Base-by-base conservation (phyloP, 768 basidiomycete species). In the Mycena albidolilacea region DNA sequence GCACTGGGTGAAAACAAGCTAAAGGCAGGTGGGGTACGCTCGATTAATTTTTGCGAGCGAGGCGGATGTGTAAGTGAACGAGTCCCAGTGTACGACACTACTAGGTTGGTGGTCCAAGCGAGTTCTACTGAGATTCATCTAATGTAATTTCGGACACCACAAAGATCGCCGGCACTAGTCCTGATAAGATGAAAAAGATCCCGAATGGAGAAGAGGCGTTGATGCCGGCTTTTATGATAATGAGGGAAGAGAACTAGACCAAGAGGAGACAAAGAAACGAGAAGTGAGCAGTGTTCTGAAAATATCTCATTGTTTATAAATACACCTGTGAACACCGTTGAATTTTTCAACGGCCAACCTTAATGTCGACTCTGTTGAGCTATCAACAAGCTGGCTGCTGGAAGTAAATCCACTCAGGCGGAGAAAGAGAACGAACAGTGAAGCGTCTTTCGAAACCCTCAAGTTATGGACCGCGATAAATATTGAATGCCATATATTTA, bases 111-210 rank as follows among this genome's bases (percentile, higher is more conserved):
- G 67, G 67, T 68, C 67, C 58, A 68, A 68, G 67, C 67, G 67
- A 61, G 15, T 61, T 37, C 61, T 60, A 68, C 44, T 39, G 67
- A 38, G 23, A 19, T 17, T 17, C 23, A 37, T 21, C 1, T 41
- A 12, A 19, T 30, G 19, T 35, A 46, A n/a, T 50, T 72, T 35
- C 64, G 64, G 72, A 10, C 12, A 73, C 43, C 8, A 69, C n/a
- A 55, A 14, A 39, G 57, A 54, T 62, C 35, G 21, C 72, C 72
- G 72, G 48, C n/a, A 50, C 64, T 73, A 73, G 52, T 52, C 64
- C 72, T 5, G 39, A 73, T 64, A 73, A 70, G 72, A 52, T 19
- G 50, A 73, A 41, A 48, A 60, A 69, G 72, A 60, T 73, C n/a
- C 68, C 64, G 43, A 30, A 73, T 66, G 72, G 72, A 37, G 59